phyloP scores from a whole-genome alignment of 2,329 filamentous ascomycete species.

The Fusarium cicatricum region DNA sequence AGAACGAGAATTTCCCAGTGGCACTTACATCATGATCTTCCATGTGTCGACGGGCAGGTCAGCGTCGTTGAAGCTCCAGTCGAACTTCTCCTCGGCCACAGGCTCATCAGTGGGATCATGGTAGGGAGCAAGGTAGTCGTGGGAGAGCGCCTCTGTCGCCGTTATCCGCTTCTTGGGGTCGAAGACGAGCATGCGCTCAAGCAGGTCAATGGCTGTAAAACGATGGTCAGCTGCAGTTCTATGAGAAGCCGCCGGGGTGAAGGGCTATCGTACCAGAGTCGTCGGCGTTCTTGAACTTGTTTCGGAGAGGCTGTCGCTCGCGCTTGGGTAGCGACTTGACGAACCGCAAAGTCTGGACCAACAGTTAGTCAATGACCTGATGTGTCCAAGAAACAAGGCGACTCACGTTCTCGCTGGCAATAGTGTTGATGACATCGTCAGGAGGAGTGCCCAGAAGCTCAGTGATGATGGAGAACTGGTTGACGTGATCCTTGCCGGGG shows the following conservation, averaged over 20 bases:
- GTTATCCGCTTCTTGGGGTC: slow-evolving; percentile 96
- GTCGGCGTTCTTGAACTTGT: slow-evolving; percentile 97
- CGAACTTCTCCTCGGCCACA: slow-evolving; percentile 94
- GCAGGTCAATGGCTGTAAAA: slow-evolving; percentile 82
- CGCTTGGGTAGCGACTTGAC: slow-evolving; percentile 97
- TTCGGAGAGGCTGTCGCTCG: slow-evolving; percentile 82
- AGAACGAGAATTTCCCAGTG: not conserved
- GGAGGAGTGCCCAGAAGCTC: slow-evolving; percentile 95
- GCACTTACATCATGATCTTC: slow-evolving; percentile 98
- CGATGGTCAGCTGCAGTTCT: slow-evolving; percentile 3
- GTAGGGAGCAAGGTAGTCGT: slow-evolving; percentile 95
- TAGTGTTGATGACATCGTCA: slow-evolving; percentile 98
- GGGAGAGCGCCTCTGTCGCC: slow-evolving; percentile 83
- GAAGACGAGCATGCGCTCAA: slow-evolving; percentile 98
- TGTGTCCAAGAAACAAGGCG: not conserved
- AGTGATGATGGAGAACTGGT: slow-evolving; percentile 99
- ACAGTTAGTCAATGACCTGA: slow-evolving; percentile 24
- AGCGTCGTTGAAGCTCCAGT: slow-evolving; percentile 99
- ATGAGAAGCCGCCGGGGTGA: not conserved
- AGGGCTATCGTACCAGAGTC: slow-evolving; percentile 70
- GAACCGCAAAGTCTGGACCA: slow-evolving; percentile 83
- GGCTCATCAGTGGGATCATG: slow-evolving; percentile 98
- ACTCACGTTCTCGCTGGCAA: slow-evolving; percentile 94
- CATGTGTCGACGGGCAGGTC: slow-evolving; percentile 98
- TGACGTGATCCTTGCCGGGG: slow-evolving; percentile 98